These are phyloP conservation scores for Rhododendron mucronatum DNA, from an alignment of 148 eudicot genomes.

Conservation along the genomic window DNA sequence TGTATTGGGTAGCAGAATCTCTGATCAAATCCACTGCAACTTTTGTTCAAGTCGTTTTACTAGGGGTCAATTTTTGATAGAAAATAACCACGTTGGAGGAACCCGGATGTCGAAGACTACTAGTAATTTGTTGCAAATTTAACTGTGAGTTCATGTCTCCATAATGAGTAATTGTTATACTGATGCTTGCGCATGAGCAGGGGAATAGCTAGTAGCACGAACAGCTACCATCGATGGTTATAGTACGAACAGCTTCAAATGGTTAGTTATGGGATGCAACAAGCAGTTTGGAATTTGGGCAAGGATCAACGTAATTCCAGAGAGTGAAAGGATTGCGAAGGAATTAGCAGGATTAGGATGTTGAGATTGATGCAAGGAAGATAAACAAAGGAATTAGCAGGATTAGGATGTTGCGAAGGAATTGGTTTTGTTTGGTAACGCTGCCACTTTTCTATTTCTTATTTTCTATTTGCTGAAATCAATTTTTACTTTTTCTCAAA, in stretches of 20 bases:
- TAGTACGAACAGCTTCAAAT: too few species aligned
- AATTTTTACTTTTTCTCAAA: too few species aligned
- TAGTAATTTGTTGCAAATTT: neutral
- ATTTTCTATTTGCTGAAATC: too few species aligned
- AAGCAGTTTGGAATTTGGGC: neutral
- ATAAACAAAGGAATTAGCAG: neutral
- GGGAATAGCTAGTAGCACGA: neutral
- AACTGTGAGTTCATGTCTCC: neutral
- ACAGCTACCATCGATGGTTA: neutral
- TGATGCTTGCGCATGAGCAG: neutral
- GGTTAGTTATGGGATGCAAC: neutral
- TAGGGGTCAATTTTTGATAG: neutral
- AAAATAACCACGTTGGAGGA: neutral
- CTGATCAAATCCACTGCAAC: neutral
- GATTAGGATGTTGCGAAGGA: too few species aligned
- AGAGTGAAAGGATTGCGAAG: neutral
- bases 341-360: neutral
- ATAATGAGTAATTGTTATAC: neutral
- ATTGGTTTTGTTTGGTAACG: too few species aligned
- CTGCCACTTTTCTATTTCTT: too few species aligned
- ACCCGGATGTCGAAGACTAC: neutral
- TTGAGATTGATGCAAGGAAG: neutral
- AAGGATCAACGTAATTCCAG: neutral
- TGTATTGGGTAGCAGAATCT: neutral
- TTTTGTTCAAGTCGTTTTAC: neutral